phyloP scores from a whole-genome alignment of 345 rosid genomes.

The Fremontodendron californicum region DNA sequence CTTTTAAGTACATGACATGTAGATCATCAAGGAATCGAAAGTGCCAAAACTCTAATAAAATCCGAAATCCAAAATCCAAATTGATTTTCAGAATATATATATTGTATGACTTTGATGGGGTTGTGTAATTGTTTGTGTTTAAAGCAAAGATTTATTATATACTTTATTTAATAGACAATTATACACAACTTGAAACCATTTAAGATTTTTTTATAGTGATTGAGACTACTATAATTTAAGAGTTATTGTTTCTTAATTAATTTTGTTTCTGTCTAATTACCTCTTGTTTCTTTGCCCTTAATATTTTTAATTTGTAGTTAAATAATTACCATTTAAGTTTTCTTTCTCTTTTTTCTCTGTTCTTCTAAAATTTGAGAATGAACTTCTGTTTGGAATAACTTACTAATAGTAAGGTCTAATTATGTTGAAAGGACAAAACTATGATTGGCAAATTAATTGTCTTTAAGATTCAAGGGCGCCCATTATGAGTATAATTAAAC shows the following conservation, averaged over 20 bases:
- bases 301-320: no score
- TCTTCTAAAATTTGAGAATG: no score
- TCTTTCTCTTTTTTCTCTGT: no score
- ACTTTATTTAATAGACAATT: no score
- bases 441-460: neutral
- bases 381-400: neutral
- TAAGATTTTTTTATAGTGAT: neutral
- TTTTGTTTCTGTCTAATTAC: neutral
- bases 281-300: neutral
- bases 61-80: neutral
- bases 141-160: neutral
- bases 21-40: no score
- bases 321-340: no score
- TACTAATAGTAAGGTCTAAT: neutral
- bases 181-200: neutral
- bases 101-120: neutral
- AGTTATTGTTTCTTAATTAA: neutral
- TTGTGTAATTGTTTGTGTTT: neutral
- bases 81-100: neutral
- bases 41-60: no score
- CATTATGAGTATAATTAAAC: neutral
- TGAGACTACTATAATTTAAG: neutral
- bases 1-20: neutral
- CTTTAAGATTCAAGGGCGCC: neutral
- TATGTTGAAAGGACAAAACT: neutral